Conservation (phyloP, 1,284 basidiomycete genomes). For the Lentinus polychrous region DNA sequence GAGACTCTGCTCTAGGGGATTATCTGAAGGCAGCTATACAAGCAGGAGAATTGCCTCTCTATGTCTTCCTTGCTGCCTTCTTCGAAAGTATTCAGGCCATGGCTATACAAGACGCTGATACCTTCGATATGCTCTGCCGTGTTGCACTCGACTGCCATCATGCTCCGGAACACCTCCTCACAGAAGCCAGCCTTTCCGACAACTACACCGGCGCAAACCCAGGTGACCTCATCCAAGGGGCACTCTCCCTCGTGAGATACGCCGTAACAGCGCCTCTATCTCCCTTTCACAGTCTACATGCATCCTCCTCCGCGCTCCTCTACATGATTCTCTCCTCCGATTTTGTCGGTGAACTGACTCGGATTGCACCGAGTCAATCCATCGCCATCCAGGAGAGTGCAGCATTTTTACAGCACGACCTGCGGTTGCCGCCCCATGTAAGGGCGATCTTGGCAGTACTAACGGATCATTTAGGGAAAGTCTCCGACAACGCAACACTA, state of each 20-base stretch:
- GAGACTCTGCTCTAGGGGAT: constrained; percentile 50
- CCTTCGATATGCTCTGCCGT: constrained; percentile 61
- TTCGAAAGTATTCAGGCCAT: constrained; percentile 34
- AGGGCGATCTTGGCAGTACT: constrained; percentile 55
- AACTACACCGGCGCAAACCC: constrained; percentile 39
- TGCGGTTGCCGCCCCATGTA: constrained; percentile 38
- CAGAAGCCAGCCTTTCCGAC: constrained; percentile 45
- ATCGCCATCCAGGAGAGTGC: constrained; percentile 47
- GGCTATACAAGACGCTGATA: constrained; percentile 52
- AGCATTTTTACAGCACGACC: constrained; percentile 45
- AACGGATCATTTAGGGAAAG: constrained; percentile 44
- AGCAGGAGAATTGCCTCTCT: constrained; percentile 46
- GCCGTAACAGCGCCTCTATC: constrained; percentile 52
- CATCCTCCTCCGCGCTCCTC: constrained; percentile 56
- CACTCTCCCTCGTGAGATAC: constrained; percentile 48
- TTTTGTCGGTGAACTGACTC: constrained; percentile 47
- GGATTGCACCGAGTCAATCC: constrained; percentile 50
- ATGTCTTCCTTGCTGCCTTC: constrained; percentile 53
- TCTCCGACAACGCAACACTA: constrained; percentile 63
- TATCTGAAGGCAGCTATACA: constrained; percentile 58
- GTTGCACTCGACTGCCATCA: constrained; percentile 57
- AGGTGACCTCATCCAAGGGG: constrained; percentile 53
- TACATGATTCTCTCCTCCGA: constrained; percentile 51
- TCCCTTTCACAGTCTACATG: constrained; percentile 51
- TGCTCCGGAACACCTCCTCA: constrained; percentile 43